Evolutionary conservation across 306 rosid genomes (phyloP).

Genomic region (Malus asiatica): DNA sequence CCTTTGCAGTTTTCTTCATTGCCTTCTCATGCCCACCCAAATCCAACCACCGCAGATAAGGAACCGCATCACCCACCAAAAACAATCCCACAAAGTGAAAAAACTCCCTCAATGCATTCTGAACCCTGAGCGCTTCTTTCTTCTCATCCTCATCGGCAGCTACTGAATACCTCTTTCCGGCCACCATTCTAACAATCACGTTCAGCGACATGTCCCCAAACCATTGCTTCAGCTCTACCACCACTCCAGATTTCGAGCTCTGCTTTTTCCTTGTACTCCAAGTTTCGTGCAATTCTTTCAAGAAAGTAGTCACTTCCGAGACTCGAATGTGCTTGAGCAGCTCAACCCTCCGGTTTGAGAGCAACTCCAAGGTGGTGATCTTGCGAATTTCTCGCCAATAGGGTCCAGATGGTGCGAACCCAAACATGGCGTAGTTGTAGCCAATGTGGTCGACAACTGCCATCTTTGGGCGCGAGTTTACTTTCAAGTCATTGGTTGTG

Average conservation of each 20-base stretch:
- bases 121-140: not conserved
- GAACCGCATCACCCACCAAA: constrained; percentile 8
- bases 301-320: not conserved
- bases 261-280: not conserved
- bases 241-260: not conserved
- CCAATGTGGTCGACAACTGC: constrained; percentile 1
- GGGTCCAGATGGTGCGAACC: constrained; percentile 5
- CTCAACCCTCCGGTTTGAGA: constrained; percentile 11
- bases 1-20: constrained; percentile 11
- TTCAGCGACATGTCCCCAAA: constrained; percentile 7
- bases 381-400: constrained; percentile 30
- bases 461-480: constrained; percentile 9
- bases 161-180: not conserved
- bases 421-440: constrained; percentile 30
- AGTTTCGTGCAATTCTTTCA: not conserved
- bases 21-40: constrained; percentile 27
- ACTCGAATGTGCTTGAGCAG: not conserved
- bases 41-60: constrained; percentile 25
- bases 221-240: not conserved
- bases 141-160: not conserved
- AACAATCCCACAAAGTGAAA: not conserved
- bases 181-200: constrained; percentile 7
- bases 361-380: constrained; percentile 2
- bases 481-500: constrained; percentile 14
- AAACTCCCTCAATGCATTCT: not conserved